phyloP scores from a whole-genome alignment of 148 eudicot species.

The Arbutus unedo region DNA sequence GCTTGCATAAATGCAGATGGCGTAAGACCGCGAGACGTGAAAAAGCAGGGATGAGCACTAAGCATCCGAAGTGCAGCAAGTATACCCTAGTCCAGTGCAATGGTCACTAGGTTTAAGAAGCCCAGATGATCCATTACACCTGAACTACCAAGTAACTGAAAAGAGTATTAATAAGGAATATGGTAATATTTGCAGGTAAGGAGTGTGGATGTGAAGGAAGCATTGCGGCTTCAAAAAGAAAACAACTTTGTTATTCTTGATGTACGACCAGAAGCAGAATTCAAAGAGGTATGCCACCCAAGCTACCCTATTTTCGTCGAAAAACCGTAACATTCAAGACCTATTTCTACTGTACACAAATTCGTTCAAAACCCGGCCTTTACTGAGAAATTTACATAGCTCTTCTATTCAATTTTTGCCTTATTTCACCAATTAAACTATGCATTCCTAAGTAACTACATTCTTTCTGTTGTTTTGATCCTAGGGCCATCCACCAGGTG shows the following conservation, averaged over 20 bases:
- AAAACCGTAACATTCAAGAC: not conserved
- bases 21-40: too few species aligned
- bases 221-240: constrained; percentile 87
- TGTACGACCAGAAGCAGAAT: constrained; percentile 95
- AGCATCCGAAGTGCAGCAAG: too few species aligned
- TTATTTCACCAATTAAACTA: not conserved
- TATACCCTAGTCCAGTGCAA: not conserved
- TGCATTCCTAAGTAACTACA: not conserved
- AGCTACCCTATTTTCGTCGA: not conserved
- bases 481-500: constrained; percentile 92
- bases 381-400: not conserved
- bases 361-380: not conserved
- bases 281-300: constrained; percentile 69
- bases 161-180: not conserved
- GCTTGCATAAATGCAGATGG: too few species aligned
- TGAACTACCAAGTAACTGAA: not conserved
- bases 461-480: constrained; percentile 10
- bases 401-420: not conserved
- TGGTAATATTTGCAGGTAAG: constrained; percentile 57
- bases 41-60: too few species aligned
- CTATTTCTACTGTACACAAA: not conserved
- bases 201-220: constrained; percentile 90
- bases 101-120: not conserved
- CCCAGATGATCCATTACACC: not conserved
- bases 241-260: constrained; percentile 93